A percentile compares a stretch with the other conserved stretches of the same genome.
These are phyloP conservation scores for Talaromyces nanjingensis DNA, from an alignment of 495 filamentous ascomycete species.

Conservation along the genomic window DNA sequence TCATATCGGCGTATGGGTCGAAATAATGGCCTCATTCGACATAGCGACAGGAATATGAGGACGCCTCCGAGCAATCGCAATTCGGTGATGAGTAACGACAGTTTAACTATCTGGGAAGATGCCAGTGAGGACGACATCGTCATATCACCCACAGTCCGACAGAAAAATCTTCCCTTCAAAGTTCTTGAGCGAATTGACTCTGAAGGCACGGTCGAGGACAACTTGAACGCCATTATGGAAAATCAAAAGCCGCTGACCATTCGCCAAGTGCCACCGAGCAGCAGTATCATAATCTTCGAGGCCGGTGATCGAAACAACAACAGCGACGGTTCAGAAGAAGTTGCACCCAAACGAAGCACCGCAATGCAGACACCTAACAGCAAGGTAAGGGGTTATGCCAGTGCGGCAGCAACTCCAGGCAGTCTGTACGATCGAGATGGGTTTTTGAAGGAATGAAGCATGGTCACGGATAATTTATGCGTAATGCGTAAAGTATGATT, in stretches of 20 bases:
- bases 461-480: slow-evolving; percentile 7
- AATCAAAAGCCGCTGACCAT: background rate
- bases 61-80: slow-evolving; percentile 2
- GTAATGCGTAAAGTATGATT: slow-evolving; percentile 8
- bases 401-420: slow-evolving; percentile 28
- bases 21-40: background rate
- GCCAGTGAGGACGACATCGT: slow-evolving; percentile 3
- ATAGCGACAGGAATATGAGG: background rate
- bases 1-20: slow-evolving; percentile 9
- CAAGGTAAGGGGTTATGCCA: background rate
- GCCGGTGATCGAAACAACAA: background rate
- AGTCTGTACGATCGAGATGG: slow-evolving; percentile 45
- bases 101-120: slow-evolving; percentile 39
- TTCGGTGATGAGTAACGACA: slow-evolving; percentile 12
- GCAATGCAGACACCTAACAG: slow-evolving; percentile 1
- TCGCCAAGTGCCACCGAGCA: slow-evolving; percentile 8
- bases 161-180: slow-evolving; percentile 8
- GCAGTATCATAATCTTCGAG: slow-evolving; percentile 6
- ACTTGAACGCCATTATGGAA: background rate
- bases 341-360: background rate
- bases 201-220: slow-evolving; percentile 4
- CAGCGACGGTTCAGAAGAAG: slow-evolving; percentile 3
- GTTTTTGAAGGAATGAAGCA: slow-evolving; percentile 35
- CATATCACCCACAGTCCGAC: background rate
- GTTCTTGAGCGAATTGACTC: slow-evolving; percentile 8